Conservation (phyloP, 805 yeast species). For the Candida pseudofarinosa region DNA sequence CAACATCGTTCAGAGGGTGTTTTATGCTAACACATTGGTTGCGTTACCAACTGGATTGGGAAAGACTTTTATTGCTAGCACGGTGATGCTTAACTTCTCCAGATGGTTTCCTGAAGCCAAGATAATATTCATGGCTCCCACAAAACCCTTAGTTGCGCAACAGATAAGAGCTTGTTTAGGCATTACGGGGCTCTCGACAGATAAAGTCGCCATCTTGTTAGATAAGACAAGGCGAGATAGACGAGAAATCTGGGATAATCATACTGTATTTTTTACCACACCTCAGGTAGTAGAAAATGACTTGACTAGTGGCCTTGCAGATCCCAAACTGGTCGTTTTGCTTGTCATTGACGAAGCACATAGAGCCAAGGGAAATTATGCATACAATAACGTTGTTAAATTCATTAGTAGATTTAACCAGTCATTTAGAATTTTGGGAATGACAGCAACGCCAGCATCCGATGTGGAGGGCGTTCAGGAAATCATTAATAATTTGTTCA, state of each 20-base stretch:
- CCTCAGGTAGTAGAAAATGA: slow-evolving; percentile 97
- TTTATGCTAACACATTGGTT: slow-evolving; percentile 72
- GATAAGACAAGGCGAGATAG: slow-evolving; percentile 58
- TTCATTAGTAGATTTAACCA: slow-evolving; percentile 50
- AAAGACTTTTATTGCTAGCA: slow-evolving; percentile 91
- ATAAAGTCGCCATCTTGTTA: slow-evolving; percentile 74
- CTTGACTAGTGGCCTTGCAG: slow-evolving; percentile 63
- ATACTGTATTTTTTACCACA: slow-evolving; percentile 85
- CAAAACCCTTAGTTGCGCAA: slow-evolving; percentile 93
- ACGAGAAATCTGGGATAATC: slow-evolving; percentile 69
- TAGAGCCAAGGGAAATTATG: slow-evolving; percentile 84
- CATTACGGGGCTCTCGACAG: slow-evolving; percentile 75
- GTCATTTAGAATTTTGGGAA: slow-evolving; percentile 72
- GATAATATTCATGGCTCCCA: slow-evolving; percentile 93
- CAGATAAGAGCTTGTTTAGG: slow-evolving; percentile 91
- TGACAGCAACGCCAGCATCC: slow-evolving; percentile 95
- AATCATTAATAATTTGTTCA: slow-evolving; percentile 66
- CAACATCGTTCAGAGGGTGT: slow-evolving; percentile 68
- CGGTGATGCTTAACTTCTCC: slow-evolving; percentile 85
- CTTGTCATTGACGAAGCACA: slow-evolving; percentile 95
- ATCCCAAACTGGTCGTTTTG: slow-evolving; percentile 71
- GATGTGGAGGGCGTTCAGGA: slow-evolving; percentile 85
- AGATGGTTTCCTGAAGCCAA: slow-evolving; percentile 81
- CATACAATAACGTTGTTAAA: slow-evolving; percentile 80
- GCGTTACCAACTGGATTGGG: slow-evolving; percentile 98